Percentiles rank a stretch among this genome's conserved stretches.
These are phyloP conservation scores for Didymella pinodella DNA, from an alignment of 2,329 filamentous ascomycete genomes.

Conservation along the genomic window DNA sequence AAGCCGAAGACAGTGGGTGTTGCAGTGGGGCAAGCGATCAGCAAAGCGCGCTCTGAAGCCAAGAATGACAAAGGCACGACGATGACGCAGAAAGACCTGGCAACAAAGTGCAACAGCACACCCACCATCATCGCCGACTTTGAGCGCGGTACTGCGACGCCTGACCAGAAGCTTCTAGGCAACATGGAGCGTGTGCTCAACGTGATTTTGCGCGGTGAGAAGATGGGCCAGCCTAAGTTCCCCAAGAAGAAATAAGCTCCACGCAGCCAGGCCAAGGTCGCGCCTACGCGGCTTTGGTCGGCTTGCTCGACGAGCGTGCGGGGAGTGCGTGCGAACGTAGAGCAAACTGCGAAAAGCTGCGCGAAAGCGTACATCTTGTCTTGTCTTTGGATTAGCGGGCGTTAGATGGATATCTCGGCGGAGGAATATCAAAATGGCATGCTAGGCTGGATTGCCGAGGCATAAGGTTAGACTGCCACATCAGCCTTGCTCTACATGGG, in stretches of 20 bases:
- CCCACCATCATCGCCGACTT: conserved; percentile 81
- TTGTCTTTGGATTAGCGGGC: conserved; percentile 39
- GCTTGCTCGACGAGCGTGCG: too few species aligned
- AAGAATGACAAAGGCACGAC: conserved; percentile 74
- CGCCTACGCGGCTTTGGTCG: conserved; percentile 5
- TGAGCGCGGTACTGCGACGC: conserved; percentile 78
- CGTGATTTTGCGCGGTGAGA: conserved; percentile 82
- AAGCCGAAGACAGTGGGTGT: conserved; percentile 88
- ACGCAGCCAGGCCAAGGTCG: conserved; percentile 44
- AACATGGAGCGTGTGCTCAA: conserved; percentile 86
- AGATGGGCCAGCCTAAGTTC: conserved; percentile 86
- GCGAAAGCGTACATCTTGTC: not conserved
- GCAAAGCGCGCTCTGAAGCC: conserved; percentile 77
- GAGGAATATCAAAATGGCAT: conserved; percentile 25
- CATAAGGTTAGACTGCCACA: conserved; percentile 17
- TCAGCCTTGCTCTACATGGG: conserved; percentile 16
- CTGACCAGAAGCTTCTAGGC: conserved; percentile 82
- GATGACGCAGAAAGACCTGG: conserved; percentile 90
- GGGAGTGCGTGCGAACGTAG: too few species aligned
- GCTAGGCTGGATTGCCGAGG: not conserved
- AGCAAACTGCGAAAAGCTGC: not conserved
- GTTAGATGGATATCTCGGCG: conserved; percentile 38
- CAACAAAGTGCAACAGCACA: conserved; percentile 89
- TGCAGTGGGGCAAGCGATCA: conserved; percentile 83
- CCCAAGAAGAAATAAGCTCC: conserved; percentile 60